Evolutionary conservation across 2,329 filamentous ascomycete genomes (phyloP).

Genomic region (Aspergillus latus): DNA sequence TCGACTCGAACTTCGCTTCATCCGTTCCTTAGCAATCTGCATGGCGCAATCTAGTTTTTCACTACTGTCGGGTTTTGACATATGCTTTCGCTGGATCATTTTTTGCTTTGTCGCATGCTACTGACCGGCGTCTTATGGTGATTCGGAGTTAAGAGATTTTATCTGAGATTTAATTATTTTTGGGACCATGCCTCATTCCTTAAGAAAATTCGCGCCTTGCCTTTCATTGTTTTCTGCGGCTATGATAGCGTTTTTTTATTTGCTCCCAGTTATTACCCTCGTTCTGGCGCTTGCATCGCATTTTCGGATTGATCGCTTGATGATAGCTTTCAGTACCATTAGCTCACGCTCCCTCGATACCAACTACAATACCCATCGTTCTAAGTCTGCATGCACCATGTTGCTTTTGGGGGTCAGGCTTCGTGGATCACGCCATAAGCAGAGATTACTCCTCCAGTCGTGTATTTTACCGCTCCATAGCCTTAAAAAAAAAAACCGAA

Average conservation of each 20-base stretch:
- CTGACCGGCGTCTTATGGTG: neutral
- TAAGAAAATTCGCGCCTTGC: neutral
- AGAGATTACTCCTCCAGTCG: too few species aligned
- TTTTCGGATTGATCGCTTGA: neutral
- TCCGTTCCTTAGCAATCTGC: neutral
- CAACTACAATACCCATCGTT: neutral
- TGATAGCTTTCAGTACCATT: neutral
- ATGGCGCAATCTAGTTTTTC: conserved; percentile 3
- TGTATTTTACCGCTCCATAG: too few species aligned
- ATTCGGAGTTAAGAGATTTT: neutral
- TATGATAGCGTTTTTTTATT: neutral
- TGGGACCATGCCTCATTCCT: neutral
- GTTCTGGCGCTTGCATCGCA: neutral
- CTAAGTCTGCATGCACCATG: neutral
- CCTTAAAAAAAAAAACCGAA: too few species aligned
- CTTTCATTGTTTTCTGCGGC: neutral
- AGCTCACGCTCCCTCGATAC: neutral
- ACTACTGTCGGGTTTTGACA: neutral
- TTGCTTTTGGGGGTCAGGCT: too few species aligned
- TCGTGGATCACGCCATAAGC: too few species aligned
- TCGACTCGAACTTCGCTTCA: neutral
- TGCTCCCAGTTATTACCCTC: neutral
- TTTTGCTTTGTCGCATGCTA: neutral
- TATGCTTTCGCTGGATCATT: neutral
- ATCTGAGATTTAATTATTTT: neutral